These are phyloP conservation scores for Nicotiana tabacum DNA, from an alignment of 257 asterid species.

Conservation along the genomic window DNA sequence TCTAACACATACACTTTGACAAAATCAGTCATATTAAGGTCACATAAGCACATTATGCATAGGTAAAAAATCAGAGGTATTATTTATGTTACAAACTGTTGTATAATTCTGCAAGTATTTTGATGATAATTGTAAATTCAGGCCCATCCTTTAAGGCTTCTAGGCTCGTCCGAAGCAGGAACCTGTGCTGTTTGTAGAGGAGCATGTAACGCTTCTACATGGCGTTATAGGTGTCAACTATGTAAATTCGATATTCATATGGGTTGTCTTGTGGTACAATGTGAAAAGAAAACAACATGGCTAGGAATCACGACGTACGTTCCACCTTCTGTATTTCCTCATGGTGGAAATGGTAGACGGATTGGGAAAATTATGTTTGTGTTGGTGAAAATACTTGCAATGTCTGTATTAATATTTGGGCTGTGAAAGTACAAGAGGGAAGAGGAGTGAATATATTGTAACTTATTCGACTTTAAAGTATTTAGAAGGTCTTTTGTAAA, in stretches of 20 bases:
- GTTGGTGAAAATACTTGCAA: not conserved
- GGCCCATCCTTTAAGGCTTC: slow-evolving; percentile 13
- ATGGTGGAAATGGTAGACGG: not conserved
- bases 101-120: not conserved
- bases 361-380: slow-evolving; percentile 7
- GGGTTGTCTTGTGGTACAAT: slow-evolving; percentile 10
- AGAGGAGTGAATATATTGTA: not conserved
- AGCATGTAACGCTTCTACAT: not conserved
- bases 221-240: slow-evolving; percentile 23
- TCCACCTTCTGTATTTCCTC: slow-evolving; percentile 1
- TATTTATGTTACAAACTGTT: no score
- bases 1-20: no score
- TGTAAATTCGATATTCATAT: slow-evolving; percentile 21
- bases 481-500: no score
- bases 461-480: no score
- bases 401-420: not conserved
- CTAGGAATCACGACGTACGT: not conserved
- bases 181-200: not conserved
- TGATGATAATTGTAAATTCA: not conserved
- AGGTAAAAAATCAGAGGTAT: no score
- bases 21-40: no score
- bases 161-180: not conserved
- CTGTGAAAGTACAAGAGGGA: not conserved
- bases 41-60: no score
- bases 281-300: not conserved